Conservation (phyloP, 2,329 filamentous ascomycete species). For the Claviceps quebecensis region DNA sequence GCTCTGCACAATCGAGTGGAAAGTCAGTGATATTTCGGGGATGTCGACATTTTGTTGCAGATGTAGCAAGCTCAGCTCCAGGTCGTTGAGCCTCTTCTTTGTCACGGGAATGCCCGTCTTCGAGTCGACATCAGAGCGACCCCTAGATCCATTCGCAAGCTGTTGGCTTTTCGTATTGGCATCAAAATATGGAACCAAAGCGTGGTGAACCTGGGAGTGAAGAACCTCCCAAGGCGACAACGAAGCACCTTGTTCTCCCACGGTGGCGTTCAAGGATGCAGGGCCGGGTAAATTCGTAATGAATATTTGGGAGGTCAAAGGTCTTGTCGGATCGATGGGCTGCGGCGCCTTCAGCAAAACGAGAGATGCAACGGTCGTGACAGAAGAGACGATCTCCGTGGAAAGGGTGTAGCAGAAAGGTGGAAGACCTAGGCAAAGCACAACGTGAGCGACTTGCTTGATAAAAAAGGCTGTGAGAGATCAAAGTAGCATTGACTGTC, state of each 20-base stretch:
- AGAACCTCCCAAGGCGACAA: conserved; percentile 83
- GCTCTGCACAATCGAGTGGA: conserved; percentile 77
- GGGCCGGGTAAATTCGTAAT: conserved; percentile 84
- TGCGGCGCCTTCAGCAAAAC: conserved; percentile 81
- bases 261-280: conserved; percentile 51
- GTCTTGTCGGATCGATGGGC: conserved; percentile 70
- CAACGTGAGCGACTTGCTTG: background rate
- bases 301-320: conserved; percentile 78
- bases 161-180: conserved; percentile 80
- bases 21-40: conserved; percentile 72
- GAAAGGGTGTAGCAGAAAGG: conserved; percentile 67
- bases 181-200: conserved; percentile 91
- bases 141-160: conserved; percentile 48
- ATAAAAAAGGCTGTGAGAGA: no score
- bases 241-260: conserved; percentile 55
- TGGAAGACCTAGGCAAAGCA: conserved; percentile 22
- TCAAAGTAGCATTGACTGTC: background rate
- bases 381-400: conserved; percentile 64
- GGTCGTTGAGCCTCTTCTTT: conserved; percentile 89
- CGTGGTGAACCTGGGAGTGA: conserved; percentile 82
- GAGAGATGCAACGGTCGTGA: conserved; percentile 72
- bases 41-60: conserved; percentile 98
- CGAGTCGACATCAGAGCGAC: conserved; percentile 70
- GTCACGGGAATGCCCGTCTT: conserved; percentile 95
- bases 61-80: conserved; percentile 80